A percentile compares a stretch with the other conserved stretches of the same genome.
Evolutionary conservation across 208 protist genomes (phyloP).

Genomic region (Wallacemonas sp.): DNA sequence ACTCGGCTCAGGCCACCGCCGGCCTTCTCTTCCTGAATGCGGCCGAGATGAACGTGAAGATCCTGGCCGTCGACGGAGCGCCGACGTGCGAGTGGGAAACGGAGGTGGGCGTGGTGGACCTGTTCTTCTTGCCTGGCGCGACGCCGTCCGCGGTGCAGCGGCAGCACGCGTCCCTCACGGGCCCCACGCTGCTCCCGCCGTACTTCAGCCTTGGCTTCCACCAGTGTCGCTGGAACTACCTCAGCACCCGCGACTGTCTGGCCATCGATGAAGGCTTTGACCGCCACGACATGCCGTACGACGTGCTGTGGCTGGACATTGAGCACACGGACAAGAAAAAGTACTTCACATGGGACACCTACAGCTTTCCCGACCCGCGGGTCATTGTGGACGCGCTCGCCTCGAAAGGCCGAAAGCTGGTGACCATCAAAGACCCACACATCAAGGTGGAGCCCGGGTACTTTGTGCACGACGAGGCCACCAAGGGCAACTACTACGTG

Average conservation of each 20-base stretch:
- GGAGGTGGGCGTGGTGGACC: conserved; percentile 94
- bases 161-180: conserved; percentile 95
- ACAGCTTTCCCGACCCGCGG: conserved; percentile 94
- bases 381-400: conserved; percentile 89
- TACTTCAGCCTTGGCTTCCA: conserved; percentile 98
- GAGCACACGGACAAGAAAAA: conserved; percentile 99
- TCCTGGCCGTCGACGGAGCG: conserved; percentile 24
- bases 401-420: conserved; percentile 93
- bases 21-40: conserved; percentile 96
- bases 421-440: conserved; percentile 98
- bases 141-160: conserved; percentile 84
- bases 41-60: conserved; percentile 76
- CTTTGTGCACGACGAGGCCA: conserved; percentile 81
- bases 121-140: conserved; percentile 96
- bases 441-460: conserved; percentile 93
- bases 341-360: conserved; percentile 98
- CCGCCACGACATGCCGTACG: conserved; percentile 96
- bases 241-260: conserved; percentile 91
- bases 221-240: conserved; percentile 98
- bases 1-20: conserved; percentile 53
- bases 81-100: conserved; percentile 86
- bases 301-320: conserved; percentile 99
- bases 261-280: conserved; percentile 94
- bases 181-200: conserved; percentile 93
- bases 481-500: conserved; percentile 83